Base-by-base conservation (phyloP, 257 asterid species). In the Craterostigma plantagineum region DNA sequence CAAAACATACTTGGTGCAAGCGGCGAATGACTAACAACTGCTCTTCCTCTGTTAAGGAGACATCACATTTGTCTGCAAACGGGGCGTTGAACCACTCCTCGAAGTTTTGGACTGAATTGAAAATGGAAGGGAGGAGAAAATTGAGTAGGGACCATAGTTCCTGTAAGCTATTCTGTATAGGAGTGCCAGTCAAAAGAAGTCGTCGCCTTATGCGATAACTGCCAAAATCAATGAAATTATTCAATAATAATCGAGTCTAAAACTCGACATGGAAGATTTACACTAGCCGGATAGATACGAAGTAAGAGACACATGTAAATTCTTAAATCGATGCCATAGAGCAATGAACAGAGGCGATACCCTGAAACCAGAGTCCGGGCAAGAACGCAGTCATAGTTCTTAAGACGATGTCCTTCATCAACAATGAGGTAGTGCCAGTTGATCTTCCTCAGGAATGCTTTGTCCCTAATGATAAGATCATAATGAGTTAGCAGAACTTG, bases 351-450 rank as follows among this genome's bases (percentile, higher is more conserved):
- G 30, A 65, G 62, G 45, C 39, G 63, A 54, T 75, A 90, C 99
- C 99, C 91, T 43, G 92, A 59, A 55, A 75, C 85, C 38, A 83
- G 66, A 67, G 99, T 90, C 64, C 78, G 63, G 45, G 92, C 83
- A 65, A 90, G 95, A 57, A 83, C 95, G 58, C 84, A 90, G 47
- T 90, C 99, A 10, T 57, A 86, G 60, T 90, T 90, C 65, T 90
- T 83, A 40, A 90, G 76, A 35, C 95, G 78, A 63, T 90, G 99
- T 33, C 99, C 99, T 80, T 90, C 99, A 33, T 90, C 99, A 61
- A 90, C 91, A 57, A 90, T 65, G 77, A 90, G 67, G 73, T 90
- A 90, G 69, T 70, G 11, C 99, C 95, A 90, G 56, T 75, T 83
- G 58, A 79, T 83, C 63, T 90, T 83, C 77, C 60, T 90, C 65